phyloP scores from a whole-genome alignment of 2,329 filamentous ascomycete species.

The Thermochaetoides dissita region DNA sequence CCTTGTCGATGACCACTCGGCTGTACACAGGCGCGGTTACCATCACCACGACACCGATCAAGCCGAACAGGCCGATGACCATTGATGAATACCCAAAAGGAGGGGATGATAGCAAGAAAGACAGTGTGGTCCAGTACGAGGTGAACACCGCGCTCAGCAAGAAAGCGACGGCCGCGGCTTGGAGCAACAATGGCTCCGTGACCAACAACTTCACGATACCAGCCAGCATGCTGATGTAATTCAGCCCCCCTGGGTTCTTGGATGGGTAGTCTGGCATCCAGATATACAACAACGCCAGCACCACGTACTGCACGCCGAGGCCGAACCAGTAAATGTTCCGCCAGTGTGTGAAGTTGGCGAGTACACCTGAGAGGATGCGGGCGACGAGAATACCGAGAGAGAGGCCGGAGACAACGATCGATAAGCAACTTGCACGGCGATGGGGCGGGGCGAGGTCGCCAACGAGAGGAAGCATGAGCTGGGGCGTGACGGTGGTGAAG shows the following conservation, averaged over 20 bases:
- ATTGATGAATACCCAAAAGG: conserved; percentile 57
- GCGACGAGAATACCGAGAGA: conserved; percentile 65
- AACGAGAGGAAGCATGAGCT: conserved; percentile 67
- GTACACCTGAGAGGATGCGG: conserved; percentile 58
- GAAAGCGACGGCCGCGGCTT: conserved; percentile 54
- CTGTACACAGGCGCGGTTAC: conserved; percentile 55
- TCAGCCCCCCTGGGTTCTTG: conserved; percentile 51
- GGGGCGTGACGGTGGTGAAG: conserved; percentile 69
- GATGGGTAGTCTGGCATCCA: conserved; percentile 73
- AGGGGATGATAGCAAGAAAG: conserved; percentile 57
- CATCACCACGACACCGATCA: conserved; percentile 62
- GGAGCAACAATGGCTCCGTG: conserved; percentile 53
- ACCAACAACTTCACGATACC: conserved; percentile 50
- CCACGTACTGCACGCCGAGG: conserved; percentile 54
- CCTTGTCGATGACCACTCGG: conserved; percentile 53
- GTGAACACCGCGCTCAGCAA: conserved; percentile 39
- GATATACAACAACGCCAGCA: conserved; percentile 50
- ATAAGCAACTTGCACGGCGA: conserved; percentile 54
- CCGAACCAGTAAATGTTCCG: conserved; percentile 67
- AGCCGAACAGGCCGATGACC: conserved; percentile 61
- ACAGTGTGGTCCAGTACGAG: conserved; percentile 51
- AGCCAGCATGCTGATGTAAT: conserved; percentile 52
- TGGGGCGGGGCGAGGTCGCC: conserved; percentile 61
- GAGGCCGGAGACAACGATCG: conserved; percentile 61
- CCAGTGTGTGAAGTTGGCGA: conserved; percentile 55